Conservation (phyloP, 2,329 filamentous ascomycete genomes). For the Cytospora piceae region DNA sequence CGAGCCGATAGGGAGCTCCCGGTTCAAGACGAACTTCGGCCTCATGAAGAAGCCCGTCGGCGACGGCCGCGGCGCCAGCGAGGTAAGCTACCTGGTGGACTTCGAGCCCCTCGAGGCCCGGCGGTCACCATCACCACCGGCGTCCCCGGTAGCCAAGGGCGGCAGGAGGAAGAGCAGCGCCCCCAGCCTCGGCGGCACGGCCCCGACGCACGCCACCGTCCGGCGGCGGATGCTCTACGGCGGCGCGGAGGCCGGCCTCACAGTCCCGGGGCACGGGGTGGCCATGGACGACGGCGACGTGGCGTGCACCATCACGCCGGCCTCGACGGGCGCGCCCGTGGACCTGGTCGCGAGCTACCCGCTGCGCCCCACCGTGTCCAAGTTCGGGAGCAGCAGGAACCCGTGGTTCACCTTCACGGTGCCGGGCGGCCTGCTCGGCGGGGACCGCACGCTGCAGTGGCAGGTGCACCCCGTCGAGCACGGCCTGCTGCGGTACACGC, state of each 20-base stretch:
- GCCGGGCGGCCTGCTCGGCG: constrained; percentile 21
- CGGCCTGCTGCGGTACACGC: constrained; percentile 28
- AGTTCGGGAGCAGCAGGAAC: constrained; percentile 26
- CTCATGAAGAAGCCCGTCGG: constrained; percentile 29
- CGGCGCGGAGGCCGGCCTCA: constrained; percentile 21
- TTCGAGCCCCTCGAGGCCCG: constrained; percentile 25
- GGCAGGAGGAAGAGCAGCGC: constrained; percentile 8
- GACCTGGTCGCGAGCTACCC: constrained; percentile 15
- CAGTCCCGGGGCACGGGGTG: constrained; percentile 12
- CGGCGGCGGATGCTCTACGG: constrained; percentile 23
- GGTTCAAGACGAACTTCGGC: constrained; percentile 28
- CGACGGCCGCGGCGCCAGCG: constrained; percentile 24
- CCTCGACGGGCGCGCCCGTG: constrained; percentile 17
- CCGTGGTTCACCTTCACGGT: constrained; percentile 30
- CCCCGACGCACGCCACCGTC: constrained; percentile 17
- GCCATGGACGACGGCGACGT: constrained; percentile 12
- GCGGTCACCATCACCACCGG: background rate
- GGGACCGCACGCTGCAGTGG: constrained; percentile 29
- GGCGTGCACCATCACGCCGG: constrained; percentile 19
- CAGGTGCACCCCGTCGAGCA: constrained; percentile 30
- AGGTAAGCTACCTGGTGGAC: constrained; percentile 28
- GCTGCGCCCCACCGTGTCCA: constrained; percentile 11
- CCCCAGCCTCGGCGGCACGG: background rate
- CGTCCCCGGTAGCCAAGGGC: background rate
- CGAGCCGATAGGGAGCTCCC: constrained; percentile 28